Base-by-base conservation (phyloP, 176 grass and related monocot genomes). In the Puya raimondii region DNA sequence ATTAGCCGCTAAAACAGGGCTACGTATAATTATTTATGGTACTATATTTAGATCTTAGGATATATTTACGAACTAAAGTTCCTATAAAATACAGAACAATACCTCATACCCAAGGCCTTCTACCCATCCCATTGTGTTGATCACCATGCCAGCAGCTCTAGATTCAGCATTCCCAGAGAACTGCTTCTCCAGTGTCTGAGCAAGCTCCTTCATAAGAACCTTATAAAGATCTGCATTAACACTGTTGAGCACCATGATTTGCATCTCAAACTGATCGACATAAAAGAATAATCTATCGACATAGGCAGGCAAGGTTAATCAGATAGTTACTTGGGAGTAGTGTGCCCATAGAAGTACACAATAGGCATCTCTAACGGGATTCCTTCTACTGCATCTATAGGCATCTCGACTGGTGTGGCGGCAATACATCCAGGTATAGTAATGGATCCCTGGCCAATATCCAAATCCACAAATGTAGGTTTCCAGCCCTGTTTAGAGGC, bases 71-170 rank as follows among this genome's bases (percentile, higher is more conserved):
- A 23, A 22, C 49, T n/a, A 84, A 20, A 69, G 16, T 49, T 15
- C 20, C 17, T 10, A 13, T 69, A 68, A 53, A 22, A 9, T 23
- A 23, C 13, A 75, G 18, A 70, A 53, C 8, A 65, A 11, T 72
- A 97, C 94, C 86, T 92, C 89, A 18, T 90, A 92, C 20, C 94
- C 94, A 80, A 97, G 89, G 48, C 89, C 89, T 92, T 97, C 94
- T 70, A 97, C 94, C 94, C 94, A 97, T n/a, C 94, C 94, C 86
- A 97, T 97, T 23, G 86, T 90, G 51, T 97, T 97, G 64, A 97
- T 90, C 56, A 97, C 66, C 89, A 97, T 90, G 75, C 93, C 89
- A 0, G 93, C 88, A 71, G 93, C 93, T 81, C 84, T 91, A 66
- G 89, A 89, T 90, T 97, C 89, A 69, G 84, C 82, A 88, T 93